Evolutionary conservation across 2,329 filamentous ascomycete species (phyloP), one percentile per base, ranked within the genome.

Genomic region (Botrytis fabae): DNA sequence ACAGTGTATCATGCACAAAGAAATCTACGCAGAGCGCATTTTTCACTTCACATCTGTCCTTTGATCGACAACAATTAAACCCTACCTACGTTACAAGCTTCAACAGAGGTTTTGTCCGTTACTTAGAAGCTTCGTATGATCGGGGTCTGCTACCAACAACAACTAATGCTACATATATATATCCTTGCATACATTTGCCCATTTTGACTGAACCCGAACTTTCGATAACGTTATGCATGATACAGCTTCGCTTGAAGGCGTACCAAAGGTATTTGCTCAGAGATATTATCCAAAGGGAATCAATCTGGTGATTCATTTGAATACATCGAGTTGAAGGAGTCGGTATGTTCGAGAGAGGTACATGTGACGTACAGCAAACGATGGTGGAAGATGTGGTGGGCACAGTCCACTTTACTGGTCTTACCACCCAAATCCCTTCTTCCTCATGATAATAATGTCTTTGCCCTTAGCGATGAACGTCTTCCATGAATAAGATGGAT

Each of bases 241-340:
- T 44, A n/a, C 7, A 44, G 25, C 25, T 44, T 63, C 4, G n/a
- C 38, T 44, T 42, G 25, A 44, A 63, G 38, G n/a, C 7, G 22
- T 10, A n/a, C 10, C 38, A 28, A 16, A 28, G 28, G 25, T 25
- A 42, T 62, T 18, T 3, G 2, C 42, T 4, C 8, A 42, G 25
- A 18, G 3, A 20, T 18, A 12, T 2, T 6, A 18, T 18, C 6
- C 14, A 9, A 28, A 2, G 1, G n/a, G 1, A 28, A 18, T 18
- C 7, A 18, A 18, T 28, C 6, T 9, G 25, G 25, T 16, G 25
- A 54, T n/a, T 8, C 18, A 18, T 9, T 28, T 14, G 14, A 54
- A 54, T 9, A 57, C 14, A 57, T 18, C 3, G 7, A 57, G 14
- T 57, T 2, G 2, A 57, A 18, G n/a, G 14, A 28, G 51, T 57